These are phyloP conservation scores for Geosiphon pyriformis DNA, from an alignment of 192 early-diverging fungal genomes.

Conservation along the genomic window DNA sequence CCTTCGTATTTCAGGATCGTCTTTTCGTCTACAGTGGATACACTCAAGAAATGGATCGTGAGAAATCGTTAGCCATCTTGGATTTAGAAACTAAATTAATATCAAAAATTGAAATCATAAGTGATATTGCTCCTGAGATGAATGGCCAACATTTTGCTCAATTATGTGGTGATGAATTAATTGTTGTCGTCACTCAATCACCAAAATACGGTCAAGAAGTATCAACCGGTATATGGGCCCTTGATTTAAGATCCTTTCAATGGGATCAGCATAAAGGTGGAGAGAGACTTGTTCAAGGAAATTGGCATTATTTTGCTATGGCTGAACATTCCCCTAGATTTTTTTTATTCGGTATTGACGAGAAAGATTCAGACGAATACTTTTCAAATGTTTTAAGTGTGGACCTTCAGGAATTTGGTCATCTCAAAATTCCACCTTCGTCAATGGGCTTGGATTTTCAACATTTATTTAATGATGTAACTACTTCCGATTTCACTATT, in stretches of 20 bases:
- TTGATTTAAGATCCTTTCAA: conserved; percentile 50
- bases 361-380: conserved; percentile 56
- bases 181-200: conserved; percentile 47
- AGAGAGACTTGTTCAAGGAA: conserved; percentile 26
- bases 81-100: conserved; percentile 41
- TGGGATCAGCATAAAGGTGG: conserved; percentile 40
- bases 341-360: conserved; percentile 51
- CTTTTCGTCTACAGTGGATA: conserved; percentile 60
- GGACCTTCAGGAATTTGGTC: conserved; percentile 54
- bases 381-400: conserved; percentile 46
- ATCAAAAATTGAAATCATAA: conserved; percentile 44
- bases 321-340: conserved; percentile 41
- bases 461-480: conserved; percentile 38
- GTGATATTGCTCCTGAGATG: conserved; percentile 45
- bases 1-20: conserved; percentile 47
- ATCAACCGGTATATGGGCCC: conserved; percentile 52
- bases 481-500: conserved; percentile 44
- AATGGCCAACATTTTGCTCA: conserved; percentile 59
- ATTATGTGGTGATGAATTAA: conserved; percentile 52
- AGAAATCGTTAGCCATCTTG: conserved; percentile 47
- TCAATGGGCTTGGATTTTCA: conserved; percentile 45
- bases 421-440: conserved; percentile 44
- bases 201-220: conserved; percentile 39
- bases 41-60: conserved; percentile 51
- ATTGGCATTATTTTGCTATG: conserved; percentile 63